phyloP scores from a whole-genome alignment of 2,329 filamentous ascomycete genomes.

The Kalmusia sp. region DNA sequence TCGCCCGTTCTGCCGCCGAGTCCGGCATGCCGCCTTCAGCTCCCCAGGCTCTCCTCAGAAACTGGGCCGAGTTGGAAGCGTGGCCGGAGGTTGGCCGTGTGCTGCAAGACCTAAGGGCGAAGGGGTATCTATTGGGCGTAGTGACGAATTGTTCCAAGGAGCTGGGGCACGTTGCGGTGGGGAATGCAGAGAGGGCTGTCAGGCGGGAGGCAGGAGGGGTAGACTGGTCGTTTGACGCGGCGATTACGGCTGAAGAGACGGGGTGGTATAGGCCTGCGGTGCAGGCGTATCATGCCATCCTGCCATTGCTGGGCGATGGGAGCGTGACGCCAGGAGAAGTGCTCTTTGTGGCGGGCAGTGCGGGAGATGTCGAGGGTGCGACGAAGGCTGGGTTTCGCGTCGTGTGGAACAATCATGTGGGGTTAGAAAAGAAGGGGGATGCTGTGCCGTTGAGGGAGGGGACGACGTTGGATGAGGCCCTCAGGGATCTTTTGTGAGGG shows the following conservation, averaged over 20 bases:
- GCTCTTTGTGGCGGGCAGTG: constrained; percentile 37
- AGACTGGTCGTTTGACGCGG: constrained; percentile 37
- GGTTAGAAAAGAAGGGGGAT: constrained; percentile 4
- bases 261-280: constrained; percentile 50
- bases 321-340: constrained; percentile 12
- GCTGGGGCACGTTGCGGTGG: constrained; percentile 29
- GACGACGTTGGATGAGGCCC: constrained; percentile 4
- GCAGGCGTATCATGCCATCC: constrained; percentile 42
- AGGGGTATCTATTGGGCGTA: constrained; percentile 45
- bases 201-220: constrained; percentile 7
- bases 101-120: constrained; percentile 24
- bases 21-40: constrained; percentile 25
- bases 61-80: not conserved
- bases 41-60: not conserved
- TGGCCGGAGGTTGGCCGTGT: constrained; percentile 20
- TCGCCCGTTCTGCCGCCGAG: not conserved
- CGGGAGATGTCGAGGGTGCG: constrained; percentile 50
- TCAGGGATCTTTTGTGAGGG: constrained; percentile 7
- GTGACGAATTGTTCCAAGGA: constrained; percentile 50
- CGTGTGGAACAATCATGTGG: constrained; percentile 14
- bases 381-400: constrained; percentile 49
- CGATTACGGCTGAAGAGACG: constrained; percentile 50
- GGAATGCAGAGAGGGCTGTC: not conserved
- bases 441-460: constrained; percentile 10
- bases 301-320: constrained; percentile 26